Evolutionary conservation across 805 yeast genomes (phyloP).

Genomic region (Starmera caribaea): DNA sequence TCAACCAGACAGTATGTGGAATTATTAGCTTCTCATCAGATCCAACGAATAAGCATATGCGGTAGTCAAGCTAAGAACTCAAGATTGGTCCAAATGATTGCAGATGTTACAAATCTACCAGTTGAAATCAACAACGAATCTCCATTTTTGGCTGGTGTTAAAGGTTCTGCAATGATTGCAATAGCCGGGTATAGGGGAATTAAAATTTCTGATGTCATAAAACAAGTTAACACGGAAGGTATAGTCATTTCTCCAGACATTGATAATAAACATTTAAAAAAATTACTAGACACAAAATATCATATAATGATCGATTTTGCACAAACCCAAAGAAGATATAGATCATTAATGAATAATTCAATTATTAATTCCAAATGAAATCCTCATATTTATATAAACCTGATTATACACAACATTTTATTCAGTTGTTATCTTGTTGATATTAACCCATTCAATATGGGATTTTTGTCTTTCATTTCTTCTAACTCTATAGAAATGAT

Average conservation of each 20-base stretch:
- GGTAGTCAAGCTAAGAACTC: conserved; percentile 46
- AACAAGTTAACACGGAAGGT: conserved; percentile 3
- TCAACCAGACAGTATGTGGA: conserved; percentile 35
- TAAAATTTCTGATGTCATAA: conserved; percentile 8
- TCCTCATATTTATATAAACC: no score
- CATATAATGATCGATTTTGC: conserved; percentile 26
- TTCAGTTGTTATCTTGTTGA: conserved; percentile 25
- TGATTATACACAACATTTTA: no score
- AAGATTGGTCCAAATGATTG: conserved; percentile 27
- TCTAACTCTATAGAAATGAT: conserved; percentile 72
- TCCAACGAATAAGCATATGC: conserved; percentile 29
- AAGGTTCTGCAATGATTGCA: conserved; percentile 19
- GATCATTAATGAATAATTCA: conserved; percentile 12
- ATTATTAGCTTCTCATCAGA: conserved; percentile 16
- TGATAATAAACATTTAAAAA: conserved; percentile 3
- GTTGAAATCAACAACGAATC: conserved; percentile 10
- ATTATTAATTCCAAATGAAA: neutral
- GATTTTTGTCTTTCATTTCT: conserved; percentile 80
- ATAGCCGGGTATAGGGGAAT: conserved; percentile 5
- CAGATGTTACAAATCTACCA: conserved; percentile 15
- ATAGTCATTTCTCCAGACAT: neutral
- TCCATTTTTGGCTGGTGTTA: conserved; percentile 19
- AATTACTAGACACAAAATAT: conserved; percentile 16
- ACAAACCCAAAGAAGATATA: conserved; percentile 22
- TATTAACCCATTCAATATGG: conserved; percentile 50